phyloP scores from a whole-genome alignment of 2,329 filamentous ascomycete genomes.

The Claviceps sp. region DNA sequence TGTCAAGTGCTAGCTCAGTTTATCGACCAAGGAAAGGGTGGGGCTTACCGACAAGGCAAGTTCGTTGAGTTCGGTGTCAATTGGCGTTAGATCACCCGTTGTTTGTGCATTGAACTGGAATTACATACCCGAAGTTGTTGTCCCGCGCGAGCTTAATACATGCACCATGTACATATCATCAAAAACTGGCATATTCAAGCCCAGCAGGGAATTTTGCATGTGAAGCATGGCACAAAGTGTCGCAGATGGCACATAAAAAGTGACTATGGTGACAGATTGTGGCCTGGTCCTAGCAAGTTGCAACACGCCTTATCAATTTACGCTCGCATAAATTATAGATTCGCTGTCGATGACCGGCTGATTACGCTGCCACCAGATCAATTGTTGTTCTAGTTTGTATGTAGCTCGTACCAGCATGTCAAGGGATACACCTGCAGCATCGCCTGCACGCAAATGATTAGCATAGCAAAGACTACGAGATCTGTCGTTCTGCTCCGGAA shows the following conservation, averaged over 20 bases:
- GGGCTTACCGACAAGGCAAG: too few species aligned
- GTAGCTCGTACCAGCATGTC: slow-evolving; percentile 22
- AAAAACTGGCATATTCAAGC: neutral
- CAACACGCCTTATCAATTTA: too few species aligned
- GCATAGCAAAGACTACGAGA: neutral
- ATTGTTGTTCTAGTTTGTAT: slow-evolving; percentile 24
- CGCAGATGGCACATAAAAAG: neutral
- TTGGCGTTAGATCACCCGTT: too few species aligned
- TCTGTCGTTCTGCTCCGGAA: too few species aligned
- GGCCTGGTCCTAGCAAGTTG: too few species aligned
- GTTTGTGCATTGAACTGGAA: too few species aligned
- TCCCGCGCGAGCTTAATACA: too few species aligned
- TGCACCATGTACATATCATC: too few species aligned
- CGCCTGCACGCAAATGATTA: slow-evolving; percentile 13
- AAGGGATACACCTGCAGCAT: slow-evolving; percentile 20
- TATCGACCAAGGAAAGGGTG: too few species aligned
- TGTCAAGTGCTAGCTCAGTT: slow-evolving; percentile 5
- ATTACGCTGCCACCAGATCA: slow-evolving; percentile 21
- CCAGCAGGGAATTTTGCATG: neutral
- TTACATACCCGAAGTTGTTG: too few species aligned
- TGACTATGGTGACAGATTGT: neutral
- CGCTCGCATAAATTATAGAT: too few species aligned
- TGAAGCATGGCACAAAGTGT: neutral
- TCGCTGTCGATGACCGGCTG: neutral
- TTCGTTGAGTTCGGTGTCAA: too few species aligned